Evolutionary conservation across 306 rosid genomes (phyloP), one percentile per base, ranked within the genome.

Genomic region (Alnus rubra): DNA sequence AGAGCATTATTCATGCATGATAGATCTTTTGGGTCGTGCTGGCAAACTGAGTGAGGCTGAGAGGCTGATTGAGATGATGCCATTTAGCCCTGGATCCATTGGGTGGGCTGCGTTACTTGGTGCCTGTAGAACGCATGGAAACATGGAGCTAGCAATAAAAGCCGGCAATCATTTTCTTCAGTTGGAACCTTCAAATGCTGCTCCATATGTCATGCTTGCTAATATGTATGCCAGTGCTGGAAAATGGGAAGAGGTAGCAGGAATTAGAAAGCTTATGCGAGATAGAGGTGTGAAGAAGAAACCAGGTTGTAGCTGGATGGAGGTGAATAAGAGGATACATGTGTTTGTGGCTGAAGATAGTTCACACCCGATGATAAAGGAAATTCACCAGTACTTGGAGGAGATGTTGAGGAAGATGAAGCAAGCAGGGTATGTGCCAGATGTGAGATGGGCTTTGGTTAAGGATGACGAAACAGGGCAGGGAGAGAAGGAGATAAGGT

Each of bases 231-330:
- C 92, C 59, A 83, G 87, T 69, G 92, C 84, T 6, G 89, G 90
- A 13, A 88, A 82, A 86, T 93, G 97, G 97, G 87, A 84, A 73
- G 93, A 91, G 63, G 87, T 82, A 45, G 93, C 94, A 74, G 78
- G 55, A 9, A 31, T 87, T 13, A 87, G 94, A 80, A 88, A 74
- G 86, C 30, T 87, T 70, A 93, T 90, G 97, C 82, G 92, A 30
- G 95, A 82, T 31, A 88, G 91, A 82, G 93, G 97, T 52, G 77
- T 91, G 88, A 91, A 86, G 88, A 90, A 91, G 88, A 88, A 89
- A 78, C 97, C 97, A 8, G 98, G 98, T 73, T 86, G 93, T 83
- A 88, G 95, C 82, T 91, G 97, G 98, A 91, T 91, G 14, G 98
- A 93, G 87, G 76, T 91, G 73, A 84, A 86, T 58, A 88, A 84